Conservation (phyloP, 768 basidiomycete genomes). For the Pleurotus sapidus region DNA sequence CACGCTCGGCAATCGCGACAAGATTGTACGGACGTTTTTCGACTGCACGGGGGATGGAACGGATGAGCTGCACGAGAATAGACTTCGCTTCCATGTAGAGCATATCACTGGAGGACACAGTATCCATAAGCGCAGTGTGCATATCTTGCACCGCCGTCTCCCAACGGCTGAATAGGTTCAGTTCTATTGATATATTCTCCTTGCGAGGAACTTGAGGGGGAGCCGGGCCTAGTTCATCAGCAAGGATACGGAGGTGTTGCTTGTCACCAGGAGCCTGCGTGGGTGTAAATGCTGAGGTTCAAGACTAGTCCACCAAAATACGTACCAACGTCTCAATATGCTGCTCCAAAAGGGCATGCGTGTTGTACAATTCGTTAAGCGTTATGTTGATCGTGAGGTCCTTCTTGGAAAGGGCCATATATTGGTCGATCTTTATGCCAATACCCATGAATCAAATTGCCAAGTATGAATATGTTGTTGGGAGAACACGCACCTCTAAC, state of each 20-base stretch:
- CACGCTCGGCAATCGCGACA: constrained; percentile 85
- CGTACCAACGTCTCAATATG: constrained; percentile 88
- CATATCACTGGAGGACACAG: constrained; percentile 96
- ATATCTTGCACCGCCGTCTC: constrained; percentile 98
- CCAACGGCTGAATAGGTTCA: constrained; percentile 94
- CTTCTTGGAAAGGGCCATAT: constrained; percentile 99
- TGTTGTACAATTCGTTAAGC: constrained; percentile 98
- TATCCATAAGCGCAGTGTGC: constrained; percentile 93
- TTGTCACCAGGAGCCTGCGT: constrained; percentile 92
- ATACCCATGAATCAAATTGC: too few relatives aligned
- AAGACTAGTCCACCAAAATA: neutral
- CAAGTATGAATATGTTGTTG: constrained; percentile 1
- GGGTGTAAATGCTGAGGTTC: too few relatives aligned
- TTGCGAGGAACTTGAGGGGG: constrained; percentile 96
- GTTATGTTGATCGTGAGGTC: constrained; percentile 98
- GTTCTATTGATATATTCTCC: constrained; percentile 92
- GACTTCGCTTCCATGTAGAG: constrained; percentile 99
- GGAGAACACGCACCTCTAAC: constrained; percentile 65
- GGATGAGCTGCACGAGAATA: constrained; percentile 95
- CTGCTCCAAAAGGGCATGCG: constrained; percentile 90
- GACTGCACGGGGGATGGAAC: constrained; percentile 81
- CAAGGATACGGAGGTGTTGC: constrained; percentile 92
- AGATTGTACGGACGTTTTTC: constrained; percentile 90
- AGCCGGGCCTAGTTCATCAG: constrained; percentile 92
- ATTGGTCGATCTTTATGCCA: constrained; percentile 87